Base-by-base conservation (phyloP, 176 grass and related monocot species). In the Ensete ventricosum region DNA sequence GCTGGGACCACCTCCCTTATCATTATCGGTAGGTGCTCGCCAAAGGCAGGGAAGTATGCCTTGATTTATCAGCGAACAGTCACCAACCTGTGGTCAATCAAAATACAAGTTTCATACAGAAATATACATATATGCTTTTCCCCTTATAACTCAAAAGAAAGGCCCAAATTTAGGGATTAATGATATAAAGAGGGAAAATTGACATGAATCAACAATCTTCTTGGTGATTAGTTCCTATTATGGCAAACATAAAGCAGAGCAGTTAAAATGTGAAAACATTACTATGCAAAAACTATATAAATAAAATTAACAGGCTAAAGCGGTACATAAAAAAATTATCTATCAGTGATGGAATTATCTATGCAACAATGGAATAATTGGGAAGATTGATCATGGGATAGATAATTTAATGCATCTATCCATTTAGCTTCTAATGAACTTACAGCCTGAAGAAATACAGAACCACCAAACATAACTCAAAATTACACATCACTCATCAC, bases 21-120 rank as follows among this genome's bases (percentile, higher is more conserved):
- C 94, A 4, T 98, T 98, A 77, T 98, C 88, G n/a, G 85, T 93
- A 76, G 87, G 84, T 76, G 94, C 86, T 2, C 94, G 85, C 86
- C 91, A 98, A 53, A 98, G 88, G 74, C 94, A 91, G 55, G 90
- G 94, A 84, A 91, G 74, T 82, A 91, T 84, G 9, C 94, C 88
- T 52, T 93, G 83, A 73, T 81, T 85, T 74, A 85, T 77, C 74
- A 98, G 80, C 72, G 79, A 84, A 21, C 86, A 64, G 3, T 60
- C 51, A 4, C 86, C 84, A 69, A 87, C 84, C 90, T 98, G 80
- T 62, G 10, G 71, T 84, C 70, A 63, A 78, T 80, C 54, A 62
- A 80, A 57, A 80, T 21, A 76, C 19, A 55, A 53, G 16, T 71
- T 13, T 9, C 68, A 72, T 26, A 8, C 26, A 65, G 23, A 65